Percentiles rank a stretch among this genome's conserved stretches.
These are phyloP conservation scores for Neonectria ditissima DNA, from an alignment of 2,329 filamentous ascomycete genomes.

Conservation along the genomic window DNA sequence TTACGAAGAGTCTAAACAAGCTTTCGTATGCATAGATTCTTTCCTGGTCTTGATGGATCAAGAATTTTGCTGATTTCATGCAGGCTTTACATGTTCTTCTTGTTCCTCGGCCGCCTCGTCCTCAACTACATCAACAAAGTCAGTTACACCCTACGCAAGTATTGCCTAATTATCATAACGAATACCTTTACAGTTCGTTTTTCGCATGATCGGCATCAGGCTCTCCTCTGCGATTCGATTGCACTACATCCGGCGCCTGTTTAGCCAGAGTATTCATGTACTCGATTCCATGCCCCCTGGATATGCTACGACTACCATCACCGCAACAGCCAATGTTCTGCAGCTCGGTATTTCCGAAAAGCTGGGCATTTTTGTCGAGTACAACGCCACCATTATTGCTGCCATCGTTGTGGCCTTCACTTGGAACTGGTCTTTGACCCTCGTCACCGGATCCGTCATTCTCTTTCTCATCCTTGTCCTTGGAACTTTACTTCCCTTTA, in stretches of 20 bases:
- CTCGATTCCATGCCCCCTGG: slow-evolving; percentile 75
- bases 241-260: slow-evolving; percentile 72
- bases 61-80: slow-evolving; percentile 6
- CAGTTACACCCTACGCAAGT: neutral
- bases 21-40: slow-evolving; percentile 54
- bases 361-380: slow-evolving; percentile 70
- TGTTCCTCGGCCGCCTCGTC: slow-evolving; percentile 75
- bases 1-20: slow-evolving; percentile 56
- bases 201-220: slow-evolving; percentile 71
- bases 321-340: slow-evolving; percentile 71
- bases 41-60: neutral
- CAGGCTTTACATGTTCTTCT: slow-evolving; percentile 75
- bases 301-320: slow-evolving; percentile 72
- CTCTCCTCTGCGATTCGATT: slow-evolving; percentile 72
- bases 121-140: slow-evolving; percentile 72
- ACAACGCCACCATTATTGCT: slow-evolving; percentile 62
- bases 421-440: slow-evolving; percentile 69
- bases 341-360: slow-evolving; percentile 75
- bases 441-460: slow-evolving; percentile 68
- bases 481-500: slow-evolving; percentile 63
- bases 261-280: slow-evolving; percentile 74
- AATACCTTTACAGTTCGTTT: slow-evolving; percentile 60
- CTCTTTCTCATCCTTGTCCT: slow-evolving; percentile 66
- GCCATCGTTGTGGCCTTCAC: slow-evolving; percentile 67
- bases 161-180: neutral